phyloP scores from a whole-genome alignment of 2,329 filamentous ascomycete species.

The Phyllosticta citrichinensis region DNA sequence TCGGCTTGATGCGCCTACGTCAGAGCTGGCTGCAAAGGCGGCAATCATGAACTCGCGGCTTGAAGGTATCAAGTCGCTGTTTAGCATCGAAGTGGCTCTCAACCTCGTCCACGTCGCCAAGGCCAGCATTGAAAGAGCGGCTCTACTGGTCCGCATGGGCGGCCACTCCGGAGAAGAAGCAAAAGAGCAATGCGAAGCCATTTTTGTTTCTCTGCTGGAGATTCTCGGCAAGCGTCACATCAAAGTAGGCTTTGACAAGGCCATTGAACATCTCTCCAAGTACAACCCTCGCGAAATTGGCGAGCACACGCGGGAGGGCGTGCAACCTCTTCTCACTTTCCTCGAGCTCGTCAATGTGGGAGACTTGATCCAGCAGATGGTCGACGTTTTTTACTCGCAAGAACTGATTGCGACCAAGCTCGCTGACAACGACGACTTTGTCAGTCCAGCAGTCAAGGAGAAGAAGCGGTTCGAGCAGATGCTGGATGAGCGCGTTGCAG shows the following conservation, averaged over 20 bases:
- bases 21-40: conserved; percentile 92
- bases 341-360: conserved; percentile 96
- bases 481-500: conserved; percentile 92
- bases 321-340: conserved; percentile 88
- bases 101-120: conserved; percentile 85
- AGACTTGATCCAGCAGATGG: conserved; percentile 96
- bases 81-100: conserved; percentile 91
- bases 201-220: conserved; percentile 76
- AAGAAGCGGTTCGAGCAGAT: conserved; percentile 99
- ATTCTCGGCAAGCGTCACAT: conserved; percentile 81
- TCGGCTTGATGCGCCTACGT: conserved; percentile 60
- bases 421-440: conserved; percentile 85
- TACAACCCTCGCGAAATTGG: conserved; percentile 83
- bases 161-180: conserved; percentile 75
- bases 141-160: conserved; percentile 70
- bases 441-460: conserved; percentile 81
- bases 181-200: conserved; percentile 75
- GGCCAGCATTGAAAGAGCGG: conserved; percentile 72
- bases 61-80: conserved; percentile 88
- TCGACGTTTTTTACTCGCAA: conserved; percentile 97
- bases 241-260: conserved; percentile 86
- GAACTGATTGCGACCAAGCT: conserved; percentile 76
- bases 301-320: conserved; percentile 56
- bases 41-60: conserved; percentile 91
- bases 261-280: conserved; percentile 77